phyloP scores from a whole-genome alignment of 345 rosid species.

The Rhizophora mangle region DNA sequence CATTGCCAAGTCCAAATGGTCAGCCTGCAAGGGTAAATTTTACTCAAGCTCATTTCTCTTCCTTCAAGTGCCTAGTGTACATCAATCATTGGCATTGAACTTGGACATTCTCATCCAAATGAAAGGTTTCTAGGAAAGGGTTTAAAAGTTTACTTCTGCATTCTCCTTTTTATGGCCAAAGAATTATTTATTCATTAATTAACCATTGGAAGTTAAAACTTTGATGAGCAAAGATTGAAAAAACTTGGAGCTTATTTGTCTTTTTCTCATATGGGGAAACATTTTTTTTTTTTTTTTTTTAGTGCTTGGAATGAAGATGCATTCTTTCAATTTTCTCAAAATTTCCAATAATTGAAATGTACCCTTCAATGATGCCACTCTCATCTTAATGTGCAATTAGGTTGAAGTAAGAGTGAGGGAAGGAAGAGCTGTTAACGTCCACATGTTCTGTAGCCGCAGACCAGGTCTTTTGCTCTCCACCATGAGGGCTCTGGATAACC shows the following conservation, averaged over 20 bases:
- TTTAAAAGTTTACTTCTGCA: not conserved
- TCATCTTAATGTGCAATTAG: slow-evolving; percentile 26
- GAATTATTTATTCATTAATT: not conserved
- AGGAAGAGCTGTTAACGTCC: slow-evolving; percentile 96
- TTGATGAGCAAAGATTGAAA: not conserved
- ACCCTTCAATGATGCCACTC: not conserved
- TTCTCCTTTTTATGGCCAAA: not conserved
- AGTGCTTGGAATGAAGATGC: not conserved
- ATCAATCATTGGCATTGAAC: too few relatives aligned
- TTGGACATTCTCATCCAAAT: too few relatives aligned
- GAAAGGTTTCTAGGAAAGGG: too few relatives aligned
- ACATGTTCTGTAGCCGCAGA: slow-evolving; percentile 94
- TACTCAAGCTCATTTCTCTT: not conserved
- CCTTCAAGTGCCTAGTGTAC: too few relatives aligned
- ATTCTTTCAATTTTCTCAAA: not conserved
- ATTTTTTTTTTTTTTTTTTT: not conserved
- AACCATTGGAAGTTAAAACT: not conserved
- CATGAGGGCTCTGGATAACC: slow-evolving; percentile 92
- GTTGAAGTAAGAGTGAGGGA: slow-evolving; percentile 94
- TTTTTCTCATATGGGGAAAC: not conserved
- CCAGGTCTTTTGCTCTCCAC: slow-evolving; percentile 91
- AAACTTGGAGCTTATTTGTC: not conserved
- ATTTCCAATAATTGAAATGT: not conserved
- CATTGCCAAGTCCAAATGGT: slow-evolving; percentile 72
- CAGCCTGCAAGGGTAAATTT: slow-evolving; percentile 75